A percentile compares a stretch with the other conserved stretches of the same genome.
Evolutionary conservation across 2,329 filamentous ascomycete species (phyloP).

Genomic region (Graphium sp.): DNA sequence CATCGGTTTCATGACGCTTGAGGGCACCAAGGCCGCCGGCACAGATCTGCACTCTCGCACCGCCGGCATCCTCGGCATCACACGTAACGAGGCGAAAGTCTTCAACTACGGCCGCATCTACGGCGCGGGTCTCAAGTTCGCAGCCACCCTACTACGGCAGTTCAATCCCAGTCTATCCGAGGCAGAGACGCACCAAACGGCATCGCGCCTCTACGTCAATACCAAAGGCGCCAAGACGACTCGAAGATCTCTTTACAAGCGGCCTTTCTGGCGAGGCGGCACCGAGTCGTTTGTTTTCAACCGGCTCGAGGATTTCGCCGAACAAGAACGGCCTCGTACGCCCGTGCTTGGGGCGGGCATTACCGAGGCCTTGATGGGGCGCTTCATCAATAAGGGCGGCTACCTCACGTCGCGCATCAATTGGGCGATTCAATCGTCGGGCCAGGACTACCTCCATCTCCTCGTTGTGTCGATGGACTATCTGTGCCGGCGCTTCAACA

Average conservation of each 20-base stretch:
- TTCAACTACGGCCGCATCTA: conserved; percentile 99
- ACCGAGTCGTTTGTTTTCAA: conserved; percentile 98
- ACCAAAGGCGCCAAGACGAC: conserved; percentile 84
- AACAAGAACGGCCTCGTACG: conserved; percentile 79
- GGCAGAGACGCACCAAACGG: conserved; percentile 56
- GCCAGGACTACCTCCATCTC: conserved; percentile 92
- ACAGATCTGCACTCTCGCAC: conserved; percentile 93
- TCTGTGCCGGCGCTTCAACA: conserved; percentile 67
- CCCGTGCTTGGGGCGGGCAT: conserved; percentile 90
- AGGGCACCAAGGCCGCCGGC: conserved; percentile 84
- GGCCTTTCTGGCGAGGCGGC: conserved; percentile 84
- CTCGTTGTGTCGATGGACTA: conserved; percentile 93
- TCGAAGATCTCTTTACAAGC: conserved; percentile 52
- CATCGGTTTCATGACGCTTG: conserved; percentile 96
- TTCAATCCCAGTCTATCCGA: conserved; percentile 83
- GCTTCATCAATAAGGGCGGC: conserved; percentile 72
- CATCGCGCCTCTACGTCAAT: conserved; percentile 65
- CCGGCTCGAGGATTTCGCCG: conserved; percentile 91
- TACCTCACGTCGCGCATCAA: conserved; percentile 97
- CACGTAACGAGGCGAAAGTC: conserved; percentile 85
- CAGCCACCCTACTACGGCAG: conserved; percentile 73
- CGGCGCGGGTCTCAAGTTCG: conserved; percentile 91
- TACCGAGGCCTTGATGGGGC: conserved; percentile 82
- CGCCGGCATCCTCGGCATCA: conserved; percentile 81
- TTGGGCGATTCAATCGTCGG: conserved; percentile 96